Conservation (phyloP, 768 basidiomycete genomes). For the Lenzites betulinus region DNA sequence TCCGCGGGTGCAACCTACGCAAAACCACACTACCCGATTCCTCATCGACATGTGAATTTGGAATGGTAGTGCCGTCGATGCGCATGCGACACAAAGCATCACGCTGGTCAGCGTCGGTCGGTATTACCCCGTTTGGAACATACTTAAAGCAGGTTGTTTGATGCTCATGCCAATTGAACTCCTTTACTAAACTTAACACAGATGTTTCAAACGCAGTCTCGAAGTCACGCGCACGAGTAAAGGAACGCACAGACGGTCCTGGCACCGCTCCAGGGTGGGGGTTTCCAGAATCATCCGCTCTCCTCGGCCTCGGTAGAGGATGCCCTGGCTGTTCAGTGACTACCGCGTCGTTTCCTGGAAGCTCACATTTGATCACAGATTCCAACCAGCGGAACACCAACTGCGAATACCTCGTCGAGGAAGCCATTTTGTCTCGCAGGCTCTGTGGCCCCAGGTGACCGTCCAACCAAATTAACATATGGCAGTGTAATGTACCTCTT, state of each 20-base stretch:
- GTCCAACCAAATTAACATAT: constrained; percentile 34
- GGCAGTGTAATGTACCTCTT: constrained; percentile 34
- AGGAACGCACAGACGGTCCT: background rate
- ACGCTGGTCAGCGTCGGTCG: background rate
- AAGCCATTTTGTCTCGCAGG: constrained; percentile 15
- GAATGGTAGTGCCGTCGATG: constrained; percentile 8
- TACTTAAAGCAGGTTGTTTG: constrained; percentile 23
- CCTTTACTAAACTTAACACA: background rate
- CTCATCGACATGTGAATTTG: background rate
- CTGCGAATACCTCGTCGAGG: background rate
- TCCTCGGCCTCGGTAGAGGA: background rate
- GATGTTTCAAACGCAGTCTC: background rate
- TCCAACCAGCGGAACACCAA: background rate
- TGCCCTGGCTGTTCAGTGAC: background rate
- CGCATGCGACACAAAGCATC: constrained; percentile 8
- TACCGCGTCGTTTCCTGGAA: background rate
- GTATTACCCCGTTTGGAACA: background rate
- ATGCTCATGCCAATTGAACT: too few species aligned
- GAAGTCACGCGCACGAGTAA: background rate
- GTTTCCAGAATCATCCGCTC: background rate
- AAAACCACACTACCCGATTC: constrained; percentile 8
- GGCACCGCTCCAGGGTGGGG: background rate
- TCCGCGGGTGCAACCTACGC: constrained; percentile 9
- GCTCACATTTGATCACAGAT: background rate
- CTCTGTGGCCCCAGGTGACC: constrained; percentile 28